Evolutionary conservation across 1,284 basidiomycete genomes (phyloP), one percentile per base, ranked within the genome.

Genomic region (Amylostereum areolatum): DNA sequence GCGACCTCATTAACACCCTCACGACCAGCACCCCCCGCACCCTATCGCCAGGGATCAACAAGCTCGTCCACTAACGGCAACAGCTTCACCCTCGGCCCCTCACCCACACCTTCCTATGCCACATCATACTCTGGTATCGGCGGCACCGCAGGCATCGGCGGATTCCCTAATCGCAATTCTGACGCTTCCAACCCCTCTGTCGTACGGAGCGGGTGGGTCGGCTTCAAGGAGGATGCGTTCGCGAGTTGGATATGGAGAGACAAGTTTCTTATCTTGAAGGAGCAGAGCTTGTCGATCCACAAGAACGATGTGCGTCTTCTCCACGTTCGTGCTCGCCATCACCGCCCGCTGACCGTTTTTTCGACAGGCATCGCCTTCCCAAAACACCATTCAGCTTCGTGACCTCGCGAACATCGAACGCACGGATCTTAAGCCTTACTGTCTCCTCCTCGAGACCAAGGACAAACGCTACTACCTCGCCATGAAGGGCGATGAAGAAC

Each of bases 241-340:
- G 81, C 91, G 11, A 92, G 89, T 55, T 95, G 92, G 80, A 79
- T 97, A 49, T 98, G 96, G 88, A 84, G 87, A 65, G 84, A 90
- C 62, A 88, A 92, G 62, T 98, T 89, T 89, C 73, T 98, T 43
- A 79, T 95, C 4, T 73, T 98, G 52, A 89, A 85, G 58, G 91
- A 93, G 54, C 79, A 84, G 60, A 79, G 84, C 11, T 69, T 99
- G 47, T 79, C 82, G 37, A 84, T 98, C 54, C 91, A 94, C 68
- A 97, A 96, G 75, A 92, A 83, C 62, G 94, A 98, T 79, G 93
- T 94, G 61, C 59, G 83, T 66, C 33, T 30, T 35, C 51, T 37
- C 50, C 12, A 18, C 18, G 18, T 18, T 18, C 18, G 18, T 18
- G 18, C 18, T 18, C 18, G 18, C 18, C 18, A 18, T 18, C 18